Conservation (phyloP, 1,139 yeast species). For the Blastobotrys capitulatus region DNA sequence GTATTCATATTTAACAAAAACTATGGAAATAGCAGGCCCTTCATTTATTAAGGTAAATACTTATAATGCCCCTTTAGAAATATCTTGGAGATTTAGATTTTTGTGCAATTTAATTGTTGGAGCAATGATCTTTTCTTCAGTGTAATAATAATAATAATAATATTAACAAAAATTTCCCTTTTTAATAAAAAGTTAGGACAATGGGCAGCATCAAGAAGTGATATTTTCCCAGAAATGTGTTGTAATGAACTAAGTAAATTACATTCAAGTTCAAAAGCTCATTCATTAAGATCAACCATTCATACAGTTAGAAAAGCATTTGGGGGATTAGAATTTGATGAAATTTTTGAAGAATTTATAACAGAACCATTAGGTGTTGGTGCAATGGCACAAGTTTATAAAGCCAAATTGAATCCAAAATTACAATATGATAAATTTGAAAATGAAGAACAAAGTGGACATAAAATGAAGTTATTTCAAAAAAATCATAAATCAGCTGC, state of each 20-base stretch:
- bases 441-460: slow-evolving; percentile 6
- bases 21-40: slow-evolving; percentile 87
- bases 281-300: slow-evolving; percentile 58
- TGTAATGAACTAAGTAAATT: slow-evolving; percentile 72
- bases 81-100: slow-evolving; percentile 10
- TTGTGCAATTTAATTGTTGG: background rate
- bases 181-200: slow-evolving; percentile 71
- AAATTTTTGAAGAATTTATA: slow-evolving; percentile 75
- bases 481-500: slow-evolving; percentile 1
- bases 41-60: slow-evolving; percentile 64
- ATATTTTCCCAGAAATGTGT: slow-evolving; percentile 74
- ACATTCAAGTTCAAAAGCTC: slow-evolving; percentile 81
- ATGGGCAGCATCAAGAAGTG: slow-evolving; percentile 99
- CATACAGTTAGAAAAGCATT: slow-evolving; percentile 56
- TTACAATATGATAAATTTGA: slow-evolving; percentile 10
- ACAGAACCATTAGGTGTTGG: slow-evolving; percentile 87
- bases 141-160: background rate
- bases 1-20: slow-evolving; percentile 60
- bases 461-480: background rate
- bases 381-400: slow-evolving; percentile 94
- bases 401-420: slow-evolving; percentile 48
- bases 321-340: slow-evolving; percentile 54
- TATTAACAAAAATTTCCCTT: background rate
- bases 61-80: slow-evolving; percentile 15
- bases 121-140: background rate